Conservation (phyloP, 2,329 filamentous ascomycete genomes). For the Dactylellina haptotyla region DNA sequence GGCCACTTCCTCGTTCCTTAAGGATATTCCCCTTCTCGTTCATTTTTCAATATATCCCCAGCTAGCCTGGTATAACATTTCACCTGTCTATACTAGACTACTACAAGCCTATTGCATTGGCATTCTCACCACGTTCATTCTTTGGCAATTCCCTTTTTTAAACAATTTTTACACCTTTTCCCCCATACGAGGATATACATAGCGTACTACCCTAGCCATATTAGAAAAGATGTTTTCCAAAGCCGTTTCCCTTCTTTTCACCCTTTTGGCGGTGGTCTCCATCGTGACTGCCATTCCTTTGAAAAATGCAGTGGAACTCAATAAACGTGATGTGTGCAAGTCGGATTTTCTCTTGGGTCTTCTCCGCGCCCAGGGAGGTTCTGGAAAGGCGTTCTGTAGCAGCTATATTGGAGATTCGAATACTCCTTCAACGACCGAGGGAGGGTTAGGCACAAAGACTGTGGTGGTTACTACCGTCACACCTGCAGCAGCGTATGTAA, state of each 20-base stretch:
- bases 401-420: slow-evolving; percentile 14
- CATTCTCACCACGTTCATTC: slow-evolving; percentile 36
- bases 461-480: slow-evolving; percentile 16
- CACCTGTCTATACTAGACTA: slow-evolving; percentile 14
- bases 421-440: not conserved
- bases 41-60: slow-evolving; percentile 15
- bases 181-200: slow-evolving; percentile 9
- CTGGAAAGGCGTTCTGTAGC: slow-evolving; percentile 2
- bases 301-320: slow-evolving; percentile 25
- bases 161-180: slow-evolving; percentile 1
- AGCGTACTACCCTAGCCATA: not conserved
- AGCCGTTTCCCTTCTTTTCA: slow-evolving; percentile 20
- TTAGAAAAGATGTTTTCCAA: slow-evolving; percentile 31
- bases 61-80: slow-evolving; percentile 30
- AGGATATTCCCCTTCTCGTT: slow-evolving; percentile 24
- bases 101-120: slow-evolving; percentile 26
- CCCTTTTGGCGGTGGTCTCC: slow-evolving; percentile 24
- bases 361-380: not conserved
- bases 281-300: slow-evolving; percentile 33
- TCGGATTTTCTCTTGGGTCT: slow-evolving; percentile 3
- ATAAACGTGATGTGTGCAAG: slow-evolving; percentile 27
- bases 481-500: slow-evolving; percentile 10
- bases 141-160: slow-evolving; percentile 5
- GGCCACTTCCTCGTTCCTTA: slow-evolving; percentile 30
- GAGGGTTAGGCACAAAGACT: slow-evolving; percentile 3